phyloP scores from a whole-genome alignment of 164 flowering plant genomes.

The Magnolia kwangsiensis region DNA sequence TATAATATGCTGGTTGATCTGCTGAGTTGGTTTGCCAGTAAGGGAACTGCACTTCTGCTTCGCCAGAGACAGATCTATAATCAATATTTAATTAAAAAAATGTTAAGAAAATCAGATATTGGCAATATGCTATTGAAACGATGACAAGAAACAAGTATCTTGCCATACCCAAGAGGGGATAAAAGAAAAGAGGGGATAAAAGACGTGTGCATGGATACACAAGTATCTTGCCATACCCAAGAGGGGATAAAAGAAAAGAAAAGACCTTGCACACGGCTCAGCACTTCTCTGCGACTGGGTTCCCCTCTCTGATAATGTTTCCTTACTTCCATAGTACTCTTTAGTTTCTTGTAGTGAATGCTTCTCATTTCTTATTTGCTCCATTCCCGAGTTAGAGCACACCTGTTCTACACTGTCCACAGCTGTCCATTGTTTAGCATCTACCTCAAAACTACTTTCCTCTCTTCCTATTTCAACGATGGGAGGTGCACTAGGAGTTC shows the following conservation, averaged over 20 bases:
- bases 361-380: conserved; percentile 18
- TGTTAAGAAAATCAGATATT: background rate
- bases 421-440: conserved; percentile 10
- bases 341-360: conserved; percentile 23
- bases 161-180: background rate
- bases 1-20: conserved; percentile 37
- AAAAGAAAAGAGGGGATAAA: background rate
- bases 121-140: background rate
- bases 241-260: background rate
- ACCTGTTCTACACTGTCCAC: conserved; percentile 5
- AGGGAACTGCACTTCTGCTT: conserved; percentile 33
- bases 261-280: conserved; percentile 40
- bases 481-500: conserved; percentile 93
- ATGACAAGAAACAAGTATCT: background rate
- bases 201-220: too few species aligned
- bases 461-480: conserved; percentile 46
- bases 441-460: conserved; percentile 21
- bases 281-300: conserved; percentile 14
- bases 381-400: conserved; percentile 6
- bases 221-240: too few species aligned
- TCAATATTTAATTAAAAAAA: conserved; percentile 2
- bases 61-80: conserved; percentile 26
- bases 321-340: conserved; percentile 16
- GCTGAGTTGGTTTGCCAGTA: conserved; percentile 25
- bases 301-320: conserved; percentile 22